A percentile compares a stretch with the other conserved stretches of the same genome.
Conservation (phyloP, 2,329 filamentous ascomycete genomes). For the Aaosphaeria pasadenensis region DNA sequence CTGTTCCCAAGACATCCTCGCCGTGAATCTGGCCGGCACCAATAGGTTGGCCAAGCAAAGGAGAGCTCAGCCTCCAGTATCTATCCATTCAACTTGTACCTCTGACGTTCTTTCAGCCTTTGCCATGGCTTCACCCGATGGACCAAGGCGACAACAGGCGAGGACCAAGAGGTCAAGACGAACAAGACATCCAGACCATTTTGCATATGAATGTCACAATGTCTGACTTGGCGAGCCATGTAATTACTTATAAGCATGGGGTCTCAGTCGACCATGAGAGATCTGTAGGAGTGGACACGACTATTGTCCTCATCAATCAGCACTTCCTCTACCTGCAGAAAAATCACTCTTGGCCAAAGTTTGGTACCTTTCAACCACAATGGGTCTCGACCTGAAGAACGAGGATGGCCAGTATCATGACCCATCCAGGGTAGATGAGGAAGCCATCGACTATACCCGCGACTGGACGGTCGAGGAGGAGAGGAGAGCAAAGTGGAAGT, state of each 20-base stretch:
- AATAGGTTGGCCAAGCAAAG: background rate
- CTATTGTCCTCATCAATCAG: too few species aligned
- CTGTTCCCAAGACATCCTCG: background rate
- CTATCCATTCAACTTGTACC: background rate
- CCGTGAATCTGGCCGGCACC: background rate
- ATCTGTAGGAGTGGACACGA: background rate
- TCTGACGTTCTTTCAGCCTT: conserved; percentile 4
- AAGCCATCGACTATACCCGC: background rate
- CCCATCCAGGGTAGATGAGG: background rate
- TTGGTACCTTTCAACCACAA: too few species aligned
- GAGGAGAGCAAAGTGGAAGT: conserved; percentile 30
- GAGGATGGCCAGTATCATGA: conserved; percentile 3
- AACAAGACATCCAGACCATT: background rate
- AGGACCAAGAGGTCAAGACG: background rate
- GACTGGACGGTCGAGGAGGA: conserved; percentile 29
- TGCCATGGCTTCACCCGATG: conserved; percentile 12
- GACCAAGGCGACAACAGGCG: conserved; percentile 2
- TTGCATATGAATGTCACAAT: background rate
- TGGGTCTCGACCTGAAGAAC: background rate
- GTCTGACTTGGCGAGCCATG: background rate
- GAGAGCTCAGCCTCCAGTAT: background rate
- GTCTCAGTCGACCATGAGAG: background rate
- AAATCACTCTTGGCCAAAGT: too few species aligned
- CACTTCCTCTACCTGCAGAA: too few species aligned
- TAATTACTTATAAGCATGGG: conserved; percentile 3